Percentiles rank a stretch among this genome's conserved stretches.
These are phyloP conservation scores for Globisporangium middletonii DNA, from an alignment of 352 stramenopile species.

Conservation along the genomic window DNA sequence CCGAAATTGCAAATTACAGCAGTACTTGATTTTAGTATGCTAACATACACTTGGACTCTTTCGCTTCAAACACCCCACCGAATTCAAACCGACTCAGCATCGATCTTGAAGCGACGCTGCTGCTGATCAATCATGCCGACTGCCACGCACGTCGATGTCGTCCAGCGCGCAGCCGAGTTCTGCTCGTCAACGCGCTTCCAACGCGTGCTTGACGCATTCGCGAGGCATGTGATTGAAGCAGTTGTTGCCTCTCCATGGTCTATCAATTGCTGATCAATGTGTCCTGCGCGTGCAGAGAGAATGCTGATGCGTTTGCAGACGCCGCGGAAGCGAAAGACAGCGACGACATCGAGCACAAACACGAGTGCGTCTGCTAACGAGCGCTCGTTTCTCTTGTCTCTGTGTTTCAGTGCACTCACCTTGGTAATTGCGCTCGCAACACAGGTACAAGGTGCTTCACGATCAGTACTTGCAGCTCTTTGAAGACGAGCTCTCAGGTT, in stretches of 20 bases:
- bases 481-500: conserved; percentile 49
- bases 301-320: conserved; percentile 51
- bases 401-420: background rate
- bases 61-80: no score
- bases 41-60: no score
- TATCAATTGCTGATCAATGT: background rate
- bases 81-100: background rate
- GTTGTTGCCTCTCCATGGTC: no score
- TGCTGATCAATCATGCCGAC: background rate
- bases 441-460: conserved; percentile 67
- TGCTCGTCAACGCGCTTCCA: conserved; percentile 65
- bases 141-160: conserved; percentile 19
- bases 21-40: background rate
- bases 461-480: conserved; percentile 71
- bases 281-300: conserved; percentile 24
- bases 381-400: background rate
- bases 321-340: conserved; percentile 49
- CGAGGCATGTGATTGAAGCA: conserved; percentile 20
- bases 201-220: conserved; percentile 65
- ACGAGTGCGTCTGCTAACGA: conserved; percentile 33
- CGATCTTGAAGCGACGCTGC: background rate
- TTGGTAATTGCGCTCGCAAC: background rate
- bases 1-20: no score
- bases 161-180: conserved; percentile 58
- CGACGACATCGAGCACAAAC: conserved; percentile 70